Evolutionary conservation across 2,329 filamentous ascomycete genomes (phyloP).

Genomic region (Xylariaceae sp.): DNA sequence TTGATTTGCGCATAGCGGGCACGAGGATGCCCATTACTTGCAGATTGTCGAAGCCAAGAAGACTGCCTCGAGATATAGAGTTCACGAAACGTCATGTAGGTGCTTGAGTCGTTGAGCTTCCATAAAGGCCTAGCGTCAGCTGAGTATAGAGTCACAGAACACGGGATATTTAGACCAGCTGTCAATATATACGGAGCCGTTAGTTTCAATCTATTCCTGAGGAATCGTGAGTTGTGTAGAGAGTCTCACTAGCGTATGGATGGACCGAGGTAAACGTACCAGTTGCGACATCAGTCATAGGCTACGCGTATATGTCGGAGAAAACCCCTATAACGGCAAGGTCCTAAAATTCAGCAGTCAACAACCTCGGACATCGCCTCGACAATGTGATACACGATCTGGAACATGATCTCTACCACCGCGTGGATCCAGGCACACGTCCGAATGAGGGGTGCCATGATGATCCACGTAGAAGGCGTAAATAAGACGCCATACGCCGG

Average conservation of each 20-base stretch:
- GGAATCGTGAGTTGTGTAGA: background rate
- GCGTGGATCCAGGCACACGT: slow-evolving; percentile 1
- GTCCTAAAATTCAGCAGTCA: background rate
- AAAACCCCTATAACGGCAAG: background rate
- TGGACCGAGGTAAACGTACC: background rate
- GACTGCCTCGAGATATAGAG: too few species aligned
- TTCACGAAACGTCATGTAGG: too few species aligned
- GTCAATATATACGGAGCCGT: background rate
- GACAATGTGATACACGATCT: slow-evolving; percentile 1
- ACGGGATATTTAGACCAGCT: background rate
- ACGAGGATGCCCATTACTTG: too few species aligned
- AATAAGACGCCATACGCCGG: background rate
- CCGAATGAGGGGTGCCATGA: background rate
- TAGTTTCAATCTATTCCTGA: background rate
- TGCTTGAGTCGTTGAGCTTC: background rate
- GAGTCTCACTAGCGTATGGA: background rate
- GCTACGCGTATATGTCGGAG: background rate
- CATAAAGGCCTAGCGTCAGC: background rate
- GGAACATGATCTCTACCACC: slow-evolving; percentile 2
- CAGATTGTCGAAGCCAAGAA: too few species aligned
- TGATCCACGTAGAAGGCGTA: background rate
- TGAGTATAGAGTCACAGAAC: background rate
- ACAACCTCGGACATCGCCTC: background rate
- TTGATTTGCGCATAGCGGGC: background rate
- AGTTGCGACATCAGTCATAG: background rate